Evolutionary conservation across 2,329 filamentous ascomycete genomes (phyloP).

Genomic region (Cyphellophora attinorum): DNA sequence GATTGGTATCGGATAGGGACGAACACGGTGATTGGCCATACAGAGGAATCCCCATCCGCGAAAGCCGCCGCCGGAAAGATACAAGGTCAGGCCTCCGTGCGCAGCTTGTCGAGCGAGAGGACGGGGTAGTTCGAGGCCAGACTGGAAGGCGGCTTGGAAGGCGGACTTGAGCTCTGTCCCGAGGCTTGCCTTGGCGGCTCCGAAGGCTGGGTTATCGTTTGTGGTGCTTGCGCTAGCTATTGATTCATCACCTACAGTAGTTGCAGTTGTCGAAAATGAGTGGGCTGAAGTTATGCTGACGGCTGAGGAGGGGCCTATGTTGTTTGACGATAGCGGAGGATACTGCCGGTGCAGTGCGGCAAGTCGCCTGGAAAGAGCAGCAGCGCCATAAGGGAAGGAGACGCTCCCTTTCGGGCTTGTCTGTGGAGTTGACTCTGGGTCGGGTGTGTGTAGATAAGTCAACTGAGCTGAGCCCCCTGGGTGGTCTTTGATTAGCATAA

Average conservation of each 20-base stretch:
- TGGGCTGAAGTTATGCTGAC: no score
- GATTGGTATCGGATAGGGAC: constrained; percentile 73
- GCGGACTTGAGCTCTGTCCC: constrained; percentile 38
- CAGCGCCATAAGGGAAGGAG: constrained; percentile 62
- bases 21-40: constrained; percentile 64
- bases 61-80: constrained; percentile 83
- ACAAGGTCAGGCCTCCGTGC: constrained; percentile 55
- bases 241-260: no score
- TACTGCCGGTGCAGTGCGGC: no score
- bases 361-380: constrained; percentile 51
- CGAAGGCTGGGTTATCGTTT: no score
- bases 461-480: not conserved
- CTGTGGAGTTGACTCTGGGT: constrained; percentile 42
- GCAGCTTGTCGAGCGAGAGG: constrained; percentile 34
- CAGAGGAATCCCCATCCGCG: constrained; percentile 83
- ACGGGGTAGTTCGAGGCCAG: constrained; percentile 46
- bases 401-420: constrained; percentile 48
- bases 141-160: constrained; percentile 51
- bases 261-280: no score
- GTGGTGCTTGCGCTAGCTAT: no score
- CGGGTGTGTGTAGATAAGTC: constrained; percentile 3
- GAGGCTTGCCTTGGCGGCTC: constrained; percentile 30
- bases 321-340: no score
- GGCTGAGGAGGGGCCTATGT: no score
- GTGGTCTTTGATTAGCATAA: constrained; percentile 8